Evolutionary conservation across 805 yeast species (phyloP).

Genomic region (Ascoidea tarda): DNA sequence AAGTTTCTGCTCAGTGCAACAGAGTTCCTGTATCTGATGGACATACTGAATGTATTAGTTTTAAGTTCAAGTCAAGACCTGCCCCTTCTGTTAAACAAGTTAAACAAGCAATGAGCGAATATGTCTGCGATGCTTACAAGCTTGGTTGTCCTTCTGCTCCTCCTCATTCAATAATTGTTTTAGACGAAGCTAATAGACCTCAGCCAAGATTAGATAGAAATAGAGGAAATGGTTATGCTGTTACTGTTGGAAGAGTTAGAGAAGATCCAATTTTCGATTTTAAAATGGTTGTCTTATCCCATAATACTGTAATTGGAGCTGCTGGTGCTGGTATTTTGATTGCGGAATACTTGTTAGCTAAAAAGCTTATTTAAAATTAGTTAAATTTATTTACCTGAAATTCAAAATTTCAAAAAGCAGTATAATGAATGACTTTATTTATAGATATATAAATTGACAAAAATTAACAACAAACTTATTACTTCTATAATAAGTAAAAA

Average conservation of each 20-base stretch:
- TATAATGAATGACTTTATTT: background rate
- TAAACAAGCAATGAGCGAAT: constrained; percentile 53
- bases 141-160: constrained; percentile 90
- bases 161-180: constrained; percentile 76
- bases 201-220: constrained; percentile 97
- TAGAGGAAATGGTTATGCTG: constrained; percentile 88
- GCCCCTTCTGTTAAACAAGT: constrained; percentile 79
- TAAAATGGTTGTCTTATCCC: constrained; percentile 96
- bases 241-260: constrained; percentile 88
- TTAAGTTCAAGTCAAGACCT: constrained; percentile 68
- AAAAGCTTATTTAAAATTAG: constrained; percentile 42
- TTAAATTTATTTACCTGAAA: background rate
- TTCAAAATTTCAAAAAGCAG: background rate
- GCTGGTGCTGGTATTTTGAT: constrained; percentile 97
- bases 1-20: constrained; percentile 91
- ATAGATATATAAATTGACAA: too few relatives aligned
- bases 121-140: constrained; percentile 68
- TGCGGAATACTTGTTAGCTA: constrained; percentile 78
- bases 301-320: constrained; percentile 95
- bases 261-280: constrained; percentile 85
- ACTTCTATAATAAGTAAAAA: too few relatives aligned
- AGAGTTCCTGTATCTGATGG: constrained; percentile 97
- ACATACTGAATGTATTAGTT: constrained; percentile 88
- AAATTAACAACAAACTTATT: too few relatives aligned
- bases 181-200: constrained; percentile 88